Percentiles rank a stretch among this genome's conserved stretches.
Conservation (phyloP, 495 filamentous ascomycete genomes). For the Polyplosphaeria fusca region DNA sequence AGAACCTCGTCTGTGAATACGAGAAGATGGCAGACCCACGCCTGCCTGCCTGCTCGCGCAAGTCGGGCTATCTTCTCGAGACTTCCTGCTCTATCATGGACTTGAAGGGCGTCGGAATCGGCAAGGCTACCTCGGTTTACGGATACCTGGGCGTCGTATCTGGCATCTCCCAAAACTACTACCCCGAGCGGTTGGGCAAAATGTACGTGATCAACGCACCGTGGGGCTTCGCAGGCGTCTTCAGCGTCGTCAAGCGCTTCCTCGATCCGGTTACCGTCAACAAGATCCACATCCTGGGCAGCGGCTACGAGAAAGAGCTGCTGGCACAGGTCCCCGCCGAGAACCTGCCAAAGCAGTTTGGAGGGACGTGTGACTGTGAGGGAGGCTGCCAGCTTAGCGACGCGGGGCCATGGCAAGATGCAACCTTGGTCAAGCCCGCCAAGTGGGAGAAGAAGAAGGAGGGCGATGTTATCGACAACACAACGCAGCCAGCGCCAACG, state of each 20-base stretch:
- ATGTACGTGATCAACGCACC: conserved; percentile 97
- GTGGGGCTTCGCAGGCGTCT: conserved; percentile 84
- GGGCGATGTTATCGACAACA: conserved; percentile 25
- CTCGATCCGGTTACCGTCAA: conserved; percentile 92
- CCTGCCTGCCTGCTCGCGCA: conserved; percentile 91
- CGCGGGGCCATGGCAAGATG: conserved; percentile 85
- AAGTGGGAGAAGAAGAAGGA: conserved; percentile 37
- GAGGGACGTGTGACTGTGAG: conserved; percentile 75
- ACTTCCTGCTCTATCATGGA: conserved; percentile 98
- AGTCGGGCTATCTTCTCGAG: conserved; percentile 83
- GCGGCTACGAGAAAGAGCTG: conserved; percentile 76
- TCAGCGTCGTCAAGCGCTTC: conserved; percentile 82
- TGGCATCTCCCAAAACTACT: conserved; percentile 86
- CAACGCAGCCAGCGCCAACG: conserved; percentile 22
- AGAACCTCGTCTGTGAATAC: conserved; percentile 94
- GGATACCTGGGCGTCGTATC: conserved; percentile 66
- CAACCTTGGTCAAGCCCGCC: conserved; percentile 60
- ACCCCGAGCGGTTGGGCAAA: conserved; percentile 86
- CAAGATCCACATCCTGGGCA: conserved; percentile 91
- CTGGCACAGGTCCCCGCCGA: conserved; percentile 80
- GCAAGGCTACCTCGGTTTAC: conserved; percentile 73
- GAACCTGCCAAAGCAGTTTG: conserved; percentile 85
- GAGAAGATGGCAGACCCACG: conserved; percentile 92
- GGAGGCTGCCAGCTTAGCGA: conserved; percentile 88
- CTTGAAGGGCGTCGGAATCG: conserved; percentile 85